phyloP scores from a whole-genome alignment of 2,329 filamentous ascomycete genomes.

The Drechslerella coelobrocha region DNA sequence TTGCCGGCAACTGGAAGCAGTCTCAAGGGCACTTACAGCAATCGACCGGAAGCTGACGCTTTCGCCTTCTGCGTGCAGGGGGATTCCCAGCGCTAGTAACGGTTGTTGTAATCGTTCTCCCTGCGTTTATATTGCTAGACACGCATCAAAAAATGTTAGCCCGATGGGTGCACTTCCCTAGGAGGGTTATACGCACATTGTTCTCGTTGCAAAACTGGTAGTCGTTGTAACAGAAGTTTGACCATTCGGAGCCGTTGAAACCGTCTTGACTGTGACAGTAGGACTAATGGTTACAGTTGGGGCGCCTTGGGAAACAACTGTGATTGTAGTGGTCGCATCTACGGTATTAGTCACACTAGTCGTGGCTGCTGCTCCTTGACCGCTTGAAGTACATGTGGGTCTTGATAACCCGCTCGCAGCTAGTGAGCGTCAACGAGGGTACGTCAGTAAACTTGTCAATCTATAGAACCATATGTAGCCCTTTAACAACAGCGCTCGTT shows the following conservation, averaged over 20 bases:
- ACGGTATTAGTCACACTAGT: too few species aligned
- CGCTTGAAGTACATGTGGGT: too few species aligned
- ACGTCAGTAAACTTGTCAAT: too few species aligned
- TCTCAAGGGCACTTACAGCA: slow-evolving; percentile 4
- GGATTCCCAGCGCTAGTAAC: not conserved
- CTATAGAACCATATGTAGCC: too few species aligned
- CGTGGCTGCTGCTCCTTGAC: too few species aligned
- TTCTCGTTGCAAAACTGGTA: not conserved
- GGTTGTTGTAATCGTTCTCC: not conserved
- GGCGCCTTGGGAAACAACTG: not conserved
- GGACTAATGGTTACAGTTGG: not conserved
- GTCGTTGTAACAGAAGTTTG: not conserved
- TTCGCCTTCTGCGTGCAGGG: not conserved
- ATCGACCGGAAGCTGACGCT: not conserved
- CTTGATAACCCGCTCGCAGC: too few species aligned
- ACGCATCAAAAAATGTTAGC: too few species aligned
- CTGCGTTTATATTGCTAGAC: not conserved
- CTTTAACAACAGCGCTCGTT: too few species aligned
- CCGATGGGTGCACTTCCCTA: too few species aligned
- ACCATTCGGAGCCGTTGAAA: not conserved
- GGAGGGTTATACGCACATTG: not conserved
- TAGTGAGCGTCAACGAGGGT: too few species aligned
- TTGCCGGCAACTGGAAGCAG: too few species aligned
- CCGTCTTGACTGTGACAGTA: not conserved
- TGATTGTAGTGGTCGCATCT: not conserved